These are phyloP conservation scores for Naegleria gruberi DNA, from an alignment of 208 protist genomes.

Conservation along the genomic window DNA sequence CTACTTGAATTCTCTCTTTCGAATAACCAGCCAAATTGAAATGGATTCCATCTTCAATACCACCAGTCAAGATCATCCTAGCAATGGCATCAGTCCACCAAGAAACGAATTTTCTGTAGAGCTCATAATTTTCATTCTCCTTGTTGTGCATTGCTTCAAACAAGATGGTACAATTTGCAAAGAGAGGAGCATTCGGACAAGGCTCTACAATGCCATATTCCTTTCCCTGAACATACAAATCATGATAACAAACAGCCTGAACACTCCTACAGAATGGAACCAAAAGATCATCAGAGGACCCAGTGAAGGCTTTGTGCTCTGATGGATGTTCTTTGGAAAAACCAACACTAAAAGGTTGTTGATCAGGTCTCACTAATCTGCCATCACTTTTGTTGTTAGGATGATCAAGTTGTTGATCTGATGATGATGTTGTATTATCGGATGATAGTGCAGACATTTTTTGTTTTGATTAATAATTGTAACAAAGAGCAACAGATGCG, in stretches of 20 bases:
- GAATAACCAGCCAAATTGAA: no score
- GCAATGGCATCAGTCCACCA: background rate
- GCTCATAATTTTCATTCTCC: background rate
- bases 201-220: background rate
- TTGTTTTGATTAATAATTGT: no score
- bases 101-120: background rate
- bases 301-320: background rate
- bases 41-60: background rate
- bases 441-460: no score
- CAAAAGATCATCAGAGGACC: background rate
- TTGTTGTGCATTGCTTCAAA: background rate
- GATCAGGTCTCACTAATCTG: no score
- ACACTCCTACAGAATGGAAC: background rate
- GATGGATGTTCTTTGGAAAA: background rate
- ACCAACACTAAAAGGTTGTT: no score
- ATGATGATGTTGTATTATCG: no score
- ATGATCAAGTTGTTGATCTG: no score
- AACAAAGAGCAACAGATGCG: no score
- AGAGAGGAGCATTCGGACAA: background rate
- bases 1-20: no score
- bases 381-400: no score
- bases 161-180: background rate
- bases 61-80: background rate
- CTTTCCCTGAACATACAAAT: background rate
- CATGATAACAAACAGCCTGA: background rate